Percentiles rank a stretch among this genome's conserved stretches.
phyloP scores from a whole-genome alignment of 345 rosid genomes.

The Linum tenue region DNA sequence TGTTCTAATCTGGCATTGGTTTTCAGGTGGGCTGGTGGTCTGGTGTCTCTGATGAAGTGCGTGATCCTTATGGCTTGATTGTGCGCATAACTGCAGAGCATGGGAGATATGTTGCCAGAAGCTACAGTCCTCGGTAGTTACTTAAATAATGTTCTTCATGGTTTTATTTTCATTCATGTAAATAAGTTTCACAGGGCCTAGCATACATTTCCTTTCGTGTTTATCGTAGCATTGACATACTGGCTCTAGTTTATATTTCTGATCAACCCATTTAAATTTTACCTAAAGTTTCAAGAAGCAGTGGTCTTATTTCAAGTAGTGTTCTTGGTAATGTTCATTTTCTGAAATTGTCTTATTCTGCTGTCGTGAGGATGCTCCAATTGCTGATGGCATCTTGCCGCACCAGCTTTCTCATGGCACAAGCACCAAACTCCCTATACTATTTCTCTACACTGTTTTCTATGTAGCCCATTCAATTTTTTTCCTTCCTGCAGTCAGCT shows the following conservation, averaged over 20 bases:
- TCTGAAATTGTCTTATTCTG: too few species aligned
- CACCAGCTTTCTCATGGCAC: neutral
- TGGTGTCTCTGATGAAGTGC: constrained; percentile 64
- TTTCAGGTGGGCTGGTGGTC: constrained; percentile 97
- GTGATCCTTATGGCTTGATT: constrained; percentile 78
- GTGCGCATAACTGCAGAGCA: constrained; percentile 86
- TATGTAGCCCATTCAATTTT: neutral
- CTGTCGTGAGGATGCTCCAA: too few species aligned
- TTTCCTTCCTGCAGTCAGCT: constrained; percentile 56
- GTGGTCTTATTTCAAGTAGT: too few species aligned
- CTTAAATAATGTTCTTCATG: neutral
- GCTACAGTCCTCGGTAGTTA: constrained; percentile 70
- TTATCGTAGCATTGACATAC: too few species aligned
- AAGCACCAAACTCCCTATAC: neutral
- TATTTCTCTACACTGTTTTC: neutral
- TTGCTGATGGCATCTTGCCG: too few species aligned
- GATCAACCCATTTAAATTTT: too few species aligned
- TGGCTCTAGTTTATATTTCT: too few species aligned
- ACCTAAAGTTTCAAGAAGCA: too few species aligned
- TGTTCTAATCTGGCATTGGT: constrained; percentile 10
- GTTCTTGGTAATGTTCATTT: too few species aligned
- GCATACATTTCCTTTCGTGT: constrained; percentile 5
- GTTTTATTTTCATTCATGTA: neutral
- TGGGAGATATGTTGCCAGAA: constrained; percentile 86
- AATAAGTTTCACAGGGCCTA: constrained; percentile 2